Evolutionary conservation across 768 basidiomycete species (phyloP).

Genomic region (Pleurotus tuber-regium): DNA sequence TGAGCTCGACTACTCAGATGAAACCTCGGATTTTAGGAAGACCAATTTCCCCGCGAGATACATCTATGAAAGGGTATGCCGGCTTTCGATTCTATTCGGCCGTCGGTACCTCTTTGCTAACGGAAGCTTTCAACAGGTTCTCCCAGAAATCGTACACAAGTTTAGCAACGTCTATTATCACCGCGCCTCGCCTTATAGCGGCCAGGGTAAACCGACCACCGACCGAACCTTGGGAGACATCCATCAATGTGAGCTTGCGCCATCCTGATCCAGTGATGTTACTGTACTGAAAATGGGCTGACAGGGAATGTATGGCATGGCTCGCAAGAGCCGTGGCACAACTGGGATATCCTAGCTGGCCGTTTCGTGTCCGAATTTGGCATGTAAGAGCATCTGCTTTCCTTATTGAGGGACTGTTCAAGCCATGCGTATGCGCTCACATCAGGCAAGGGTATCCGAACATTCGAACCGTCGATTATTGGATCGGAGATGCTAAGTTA

Average conservation of each 20-base stretch:
- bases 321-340: slow-evolving; percentile 88
- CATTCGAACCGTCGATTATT: slow-evolving; percentile 85
- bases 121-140: slow-evolving; percentile 24
- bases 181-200: slow-evolving; percentile 86
- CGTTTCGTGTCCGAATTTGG: slow-evolving; percentile 96
- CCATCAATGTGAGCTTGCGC: slow-evolving; percentile 86
- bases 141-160: slow-evolving; percentile 71
- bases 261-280: slow-evolving; percentile 8
- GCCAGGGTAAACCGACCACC: slow-evolving; percentile 64
- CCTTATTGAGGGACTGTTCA: neutral
- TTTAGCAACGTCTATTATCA: slow-evolving; percentile 76
- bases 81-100: neutral
- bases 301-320: slow-evolving; percentile 95
- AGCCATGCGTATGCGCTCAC: neutral
- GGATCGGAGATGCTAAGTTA: slow-evolving; percentile 69
- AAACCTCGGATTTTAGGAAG: slow-evolving; percentile 79
- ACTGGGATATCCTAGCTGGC: slow-evolving; percentile 88
- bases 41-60: slow-evolving; percentile 86
- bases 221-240: slow-evolving; percentile 84
- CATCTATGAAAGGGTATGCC: slow-evolving; percentile 72
- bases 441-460: slow-evolving; percentile 85
- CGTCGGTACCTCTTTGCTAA: neutral
- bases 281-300: slow-evolving; percentile 2
- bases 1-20: slow-evolving; percentile 82
- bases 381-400: slow-evolving; percentile 59